Conservation (phyloP, 345 rosid genomes). For the Noccaea bulbosa region DNA sequence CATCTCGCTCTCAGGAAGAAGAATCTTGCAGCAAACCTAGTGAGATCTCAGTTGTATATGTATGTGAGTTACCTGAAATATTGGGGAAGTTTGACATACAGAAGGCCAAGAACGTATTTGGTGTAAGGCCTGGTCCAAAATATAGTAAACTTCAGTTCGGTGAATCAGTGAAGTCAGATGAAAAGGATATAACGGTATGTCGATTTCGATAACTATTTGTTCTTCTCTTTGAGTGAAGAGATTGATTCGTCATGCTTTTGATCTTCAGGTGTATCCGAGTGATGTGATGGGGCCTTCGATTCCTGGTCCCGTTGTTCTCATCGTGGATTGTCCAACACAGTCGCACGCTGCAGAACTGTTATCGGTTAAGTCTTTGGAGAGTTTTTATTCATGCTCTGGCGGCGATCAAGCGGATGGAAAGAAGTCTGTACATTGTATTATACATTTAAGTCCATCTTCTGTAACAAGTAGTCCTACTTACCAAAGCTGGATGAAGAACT, state of each 20-base stretch:
- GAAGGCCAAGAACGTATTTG: slow-evolving; percentile 73
- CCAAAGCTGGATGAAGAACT: slow-evolving; percentile 81
- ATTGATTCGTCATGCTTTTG: slow-evolving; percentile 11
- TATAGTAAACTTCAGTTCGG: slow-evolving; percentile 81
- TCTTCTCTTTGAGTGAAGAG: not conserved
- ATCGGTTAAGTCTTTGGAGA: slow-evolving; percentile 52
- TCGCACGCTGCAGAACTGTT: slow-evolving; percentile 61
- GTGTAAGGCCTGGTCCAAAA: slow-evolving; percentile 82
- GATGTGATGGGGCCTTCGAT: slow-evolving; percentile 92
- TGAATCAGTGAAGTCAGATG: slow-evolving; percentile 79
- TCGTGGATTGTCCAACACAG: slow-evolving; percentile 88
- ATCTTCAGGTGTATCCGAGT: slow-evolving; percentile 73
- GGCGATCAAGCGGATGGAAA: slow-evolving; percentile 34
- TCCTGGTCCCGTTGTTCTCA: slow-evolving; percentile 84
- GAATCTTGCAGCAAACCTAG: slow-evolving; percentile 57
- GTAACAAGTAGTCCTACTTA: slow-evolving; percentile 60
- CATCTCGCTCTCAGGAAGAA: slow-evolving; percentile 45
- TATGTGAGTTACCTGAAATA: slow-evolving; percentile 86
- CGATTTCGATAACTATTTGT: not conserved
- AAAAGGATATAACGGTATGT: slow-evolving; percentile 63
- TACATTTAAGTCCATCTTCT: slow-evolving; percentile 82
- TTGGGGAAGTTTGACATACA: slow-evolving; percentile 80
- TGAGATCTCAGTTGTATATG: slow-evolving; percentile 82
- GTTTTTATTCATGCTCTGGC: slow-evolving; percentile 49
- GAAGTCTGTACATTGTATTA: slow-evolving; percentile 69